Evolutionary conservation across 2,329 filamentous ascomycete species (phyloP), one percentile per base, ranked within the genome.

Genomic region (Xenoacremonium recifei): DNA sequence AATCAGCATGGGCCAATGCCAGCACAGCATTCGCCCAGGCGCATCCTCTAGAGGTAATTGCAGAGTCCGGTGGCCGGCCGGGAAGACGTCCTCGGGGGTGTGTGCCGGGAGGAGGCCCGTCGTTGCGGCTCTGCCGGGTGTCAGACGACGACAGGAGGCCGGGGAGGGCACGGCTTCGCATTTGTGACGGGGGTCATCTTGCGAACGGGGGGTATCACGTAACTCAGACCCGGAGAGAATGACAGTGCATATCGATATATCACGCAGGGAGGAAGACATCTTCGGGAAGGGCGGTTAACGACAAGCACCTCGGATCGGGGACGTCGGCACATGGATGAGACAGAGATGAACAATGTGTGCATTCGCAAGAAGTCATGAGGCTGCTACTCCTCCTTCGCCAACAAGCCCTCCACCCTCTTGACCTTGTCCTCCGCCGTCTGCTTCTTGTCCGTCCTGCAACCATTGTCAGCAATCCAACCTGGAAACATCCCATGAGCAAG

Each of bases 401-500:
- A 56, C n/a, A 81, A 57, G 11, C 72, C 70, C 59, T 79, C 63
- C 4, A 81, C 75, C 37, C 76, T 67, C 66, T 75, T 75, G 15
- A 95, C 87, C 70, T 95, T 96, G 51, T 95, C 87, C 59, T 83
- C 77, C 25, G 87, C 85, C 3, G 80, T 81, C 69, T 96, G 89
- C 62, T 76, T 79, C 77, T 95, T 95, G 63, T 96, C 90, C 56
- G 85, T 95, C 59, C 89, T 85, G 43, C 31, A 7, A 15, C 31
- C 37, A 38, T 47, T 20, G 37, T 32, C 32, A 23, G 35, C 35
- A 30, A 30, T 19, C 16, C 31, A 21, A 21, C 10, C 5, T 16
- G 21, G 4, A 7, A 11, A 21, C 10, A 13, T 7, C 50, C 20
- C n/a, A 19, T 20, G 9, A 9, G 6, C 9, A n/a, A 21, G 39